Conservation (phyloP, 257 asterid genomes). For the Echites panduratus region DNA sequence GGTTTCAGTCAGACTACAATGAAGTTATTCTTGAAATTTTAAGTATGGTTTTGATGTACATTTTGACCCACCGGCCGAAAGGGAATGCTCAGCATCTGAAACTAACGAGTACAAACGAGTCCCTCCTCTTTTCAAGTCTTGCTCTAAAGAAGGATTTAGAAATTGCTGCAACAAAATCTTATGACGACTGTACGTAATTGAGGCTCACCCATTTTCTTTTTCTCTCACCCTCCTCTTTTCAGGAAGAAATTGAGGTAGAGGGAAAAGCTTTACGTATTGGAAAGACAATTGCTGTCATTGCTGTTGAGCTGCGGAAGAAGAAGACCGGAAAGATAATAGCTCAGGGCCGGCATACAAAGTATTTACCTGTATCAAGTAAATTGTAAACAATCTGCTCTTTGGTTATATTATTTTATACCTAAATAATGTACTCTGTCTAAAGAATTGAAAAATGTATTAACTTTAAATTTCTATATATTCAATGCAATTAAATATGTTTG, state of each 20-base stretch:
- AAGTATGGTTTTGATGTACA: not conserved
- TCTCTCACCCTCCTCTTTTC: slow-evolving; percentile 8
- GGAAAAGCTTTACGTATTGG: slow-evolving; percentile 65
- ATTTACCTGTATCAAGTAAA: slow-evolving; percentile 52
- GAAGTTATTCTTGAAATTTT: not conserved
- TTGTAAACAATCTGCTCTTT: slow-evolving; percentile 27
- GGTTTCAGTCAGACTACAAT: not conserved
- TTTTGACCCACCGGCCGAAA: not conserved
- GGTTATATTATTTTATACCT: too few relatives aligned
- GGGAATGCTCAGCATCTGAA: not conserved
- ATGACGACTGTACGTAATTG: not conserved
- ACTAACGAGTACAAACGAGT: not conserved
- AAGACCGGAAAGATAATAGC: slow-evolving; percentile 63
- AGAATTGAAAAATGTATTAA: too few relatives aligned
- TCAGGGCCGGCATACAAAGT: slow-evolving; percentile 84
- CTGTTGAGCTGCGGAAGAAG: slow-evolving; percentile 65
- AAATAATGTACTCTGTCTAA: too few relatives aligned
- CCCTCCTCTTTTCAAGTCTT: too few relatives aligned
- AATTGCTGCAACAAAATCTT: not conserved
- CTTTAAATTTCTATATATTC: too few relatives aligned
- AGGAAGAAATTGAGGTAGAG: slow-evolving; percentile 88
- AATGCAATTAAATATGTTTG: too few relatives aligned
- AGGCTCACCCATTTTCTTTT: not conserved
- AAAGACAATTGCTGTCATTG: slow-evolving; percentile 64
- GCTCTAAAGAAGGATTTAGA: not conserved